Base-by-base conservation (phyloP, 2,329 filamentous ascomycete species). In the Exophiala aquamarina region DNA sequence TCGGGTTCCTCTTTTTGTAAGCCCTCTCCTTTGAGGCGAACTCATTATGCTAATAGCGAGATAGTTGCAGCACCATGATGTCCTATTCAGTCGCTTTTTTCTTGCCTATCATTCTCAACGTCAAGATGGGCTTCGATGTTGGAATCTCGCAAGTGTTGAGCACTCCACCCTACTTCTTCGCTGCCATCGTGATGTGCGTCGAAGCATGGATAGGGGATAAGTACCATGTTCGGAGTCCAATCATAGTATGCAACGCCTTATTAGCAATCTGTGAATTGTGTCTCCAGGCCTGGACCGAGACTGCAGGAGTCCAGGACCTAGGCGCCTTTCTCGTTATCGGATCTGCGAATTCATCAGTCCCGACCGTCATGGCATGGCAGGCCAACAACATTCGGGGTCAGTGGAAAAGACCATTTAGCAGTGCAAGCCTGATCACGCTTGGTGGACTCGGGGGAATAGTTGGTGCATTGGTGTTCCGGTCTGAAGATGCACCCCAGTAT, bases 341-440 rank as follows among this genome's bases (percentile, higher is more conserved):
- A 11, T 83, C 71, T 86, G 85, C 23, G 90, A 83, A 70, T 74
- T 77, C 38, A 61, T 66, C 15, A 73, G 65, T 52, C 55, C 78
- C 2, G 73, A 63, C 2, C 77, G 86, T 85, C 0, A 87, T 86
- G 4, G 82, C 83, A 52, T 89, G 89, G 66, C 78, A 82, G 70
- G 86, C 87, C 35, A 93, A 91, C 69, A 94, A 93, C 67, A 84
- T 94, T 61, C 82, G 87, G 38, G 88, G 87, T 0, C 87, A 93
- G 69, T 93, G 87, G 87, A 93, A 91, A 71, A 81, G 89, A 32
- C 87, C 87, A 0, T 84, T 93, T 57, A 85, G 82, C 64, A 86
- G 82, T 49, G 86, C 88, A 2, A 85, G 83, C 0, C 76, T 92
- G 2, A 85, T 93, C 3, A 85, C 84, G 10, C 21, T 31, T 10